These are phyloP conservation scores for Fusarium marasasianum DNA, from an alignment of 2,329 filamentous ascomycete genomes.

Conservation along the genomic window DNA sequence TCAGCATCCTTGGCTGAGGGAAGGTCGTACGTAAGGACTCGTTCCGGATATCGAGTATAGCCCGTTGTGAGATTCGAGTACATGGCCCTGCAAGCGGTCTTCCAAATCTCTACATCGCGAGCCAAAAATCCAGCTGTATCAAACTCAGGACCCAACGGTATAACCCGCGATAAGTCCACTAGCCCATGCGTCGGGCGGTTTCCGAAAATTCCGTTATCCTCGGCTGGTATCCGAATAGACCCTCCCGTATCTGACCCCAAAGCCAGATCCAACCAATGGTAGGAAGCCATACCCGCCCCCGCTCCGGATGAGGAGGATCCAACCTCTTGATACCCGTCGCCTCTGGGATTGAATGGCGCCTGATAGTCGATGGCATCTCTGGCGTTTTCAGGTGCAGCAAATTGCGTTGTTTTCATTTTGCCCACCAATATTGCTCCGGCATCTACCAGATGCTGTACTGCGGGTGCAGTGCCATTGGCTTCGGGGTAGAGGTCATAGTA, in stretches of 20 bases:
- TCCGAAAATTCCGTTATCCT: neutral
- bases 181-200: neutral
- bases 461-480: neutral
- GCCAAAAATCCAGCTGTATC: neutral
- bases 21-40: neutral
- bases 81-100: neutral
- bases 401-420: neutral
- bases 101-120: neutral
- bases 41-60: neutral
- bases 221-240: neutral
- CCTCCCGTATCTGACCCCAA: neutral
- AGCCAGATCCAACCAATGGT: neutral
- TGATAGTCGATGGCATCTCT: neutral
- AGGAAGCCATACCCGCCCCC: neutral
- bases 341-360: neutral
- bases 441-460: neutral
- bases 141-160: neutral
- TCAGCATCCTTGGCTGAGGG: fast-evolving
- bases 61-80: neutral
- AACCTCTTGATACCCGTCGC: neutral
- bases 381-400: neutral
- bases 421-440: neutral
- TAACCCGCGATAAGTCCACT: neutral
- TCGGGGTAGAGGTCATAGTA: neutral
- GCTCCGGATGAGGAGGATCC: neutral